Evolutionary conservation across 805 yeast species (phyloP).

Genomic region (baker's yeast (Saccharomyces cerevisiae)): DNA sequence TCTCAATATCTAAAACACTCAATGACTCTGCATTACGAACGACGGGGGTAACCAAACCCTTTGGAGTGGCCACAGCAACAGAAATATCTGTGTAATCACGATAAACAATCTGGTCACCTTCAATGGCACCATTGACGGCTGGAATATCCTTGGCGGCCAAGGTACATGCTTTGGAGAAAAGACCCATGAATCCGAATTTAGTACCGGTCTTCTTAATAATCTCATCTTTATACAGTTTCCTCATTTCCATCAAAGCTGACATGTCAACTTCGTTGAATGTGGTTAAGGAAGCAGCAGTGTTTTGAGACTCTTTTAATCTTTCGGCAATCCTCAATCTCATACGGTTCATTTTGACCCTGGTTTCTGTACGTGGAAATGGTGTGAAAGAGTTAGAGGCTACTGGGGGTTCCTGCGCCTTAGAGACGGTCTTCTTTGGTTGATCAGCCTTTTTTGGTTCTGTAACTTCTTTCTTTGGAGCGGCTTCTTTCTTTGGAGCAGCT

Average conservation of each 20-base stretch:
- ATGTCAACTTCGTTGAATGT: constrained; percentile 98
- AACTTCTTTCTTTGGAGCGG: constrained; percentile 27
- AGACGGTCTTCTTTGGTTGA: constrained; percentile 23
- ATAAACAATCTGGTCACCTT: constrained; percentile 87
- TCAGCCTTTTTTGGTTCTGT: constrained; percentile 17
- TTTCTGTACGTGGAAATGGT: constrained; percentile 74
- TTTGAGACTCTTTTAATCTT: constrained; percentile 97
- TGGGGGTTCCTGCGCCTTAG: constrained; percentile 26
- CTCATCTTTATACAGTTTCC: constrained; percentile 95
- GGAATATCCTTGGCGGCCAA: constrained; percentile 93
- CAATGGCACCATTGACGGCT: constrained; percentile 91
- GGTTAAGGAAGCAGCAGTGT: constrained; percentile 95
- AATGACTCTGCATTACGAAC: constrained; percentile 93
- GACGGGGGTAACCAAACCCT: constrained; percentile 96
- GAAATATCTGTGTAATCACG: constrained; percentile 95
- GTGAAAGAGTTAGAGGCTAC: constrained; percentile 31
- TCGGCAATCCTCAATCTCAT: constrained; percentile 98
- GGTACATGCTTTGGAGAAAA: constrained; percentile 87
- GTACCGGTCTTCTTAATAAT: constrained; percentile 86
- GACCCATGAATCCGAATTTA: constrained; percentile 98
- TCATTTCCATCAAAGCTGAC: constrained; percentile 84
- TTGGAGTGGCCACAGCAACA: constrained; percentile 97
- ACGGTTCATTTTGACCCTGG: constrained; percentile 95
- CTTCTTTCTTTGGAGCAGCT: constrained; percentile 16
- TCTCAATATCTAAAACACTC: constrained; percentile 80